phyloP scores from a whole-genome alignment of 2,329 filamentous ascomycete genomes.

The Lecanicillium sp. region DNA sequence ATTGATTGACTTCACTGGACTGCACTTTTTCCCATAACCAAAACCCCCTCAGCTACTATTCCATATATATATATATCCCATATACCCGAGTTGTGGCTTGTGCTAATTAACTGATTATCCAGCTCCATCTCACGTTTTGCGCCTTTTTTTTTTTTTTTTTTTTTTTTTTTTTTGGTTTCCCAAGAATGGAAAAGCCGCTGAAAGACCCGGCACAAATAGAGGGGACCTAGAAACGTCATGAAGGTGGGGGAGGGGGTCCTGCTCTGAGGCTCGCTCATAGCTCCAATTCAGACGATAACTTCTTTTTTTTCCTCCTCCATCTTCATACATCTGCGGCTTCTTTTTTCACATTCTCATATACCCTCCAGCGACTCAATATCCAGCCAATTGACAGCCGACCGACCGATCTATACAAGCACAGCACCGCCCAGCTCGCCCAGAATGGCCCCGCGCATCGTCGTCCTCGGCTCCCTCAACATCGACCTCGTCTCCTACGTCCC shows the following conservation, averaged over 20 bases:
- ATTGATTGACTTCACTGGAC: too few species aligned
- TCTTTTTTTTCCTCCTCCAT: background rate
- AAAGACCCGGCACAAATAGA: background rate
- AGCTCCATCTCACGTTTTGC: too few species aligned
- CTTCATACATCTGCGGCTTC: background rate
- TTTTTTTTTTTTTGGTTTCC: background rate
- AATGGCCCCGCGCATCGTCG: conserved; percentile 54
- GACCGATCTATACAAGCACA: background rate
- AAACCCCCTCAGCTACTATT: too few species aligned
- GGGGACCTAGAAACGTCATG: background rate
- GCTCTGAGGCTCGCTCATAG: background rate
- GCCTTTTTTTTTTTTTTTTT: background rate
- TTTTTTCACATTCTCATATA: background rate
- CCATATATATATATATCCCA: too few species aligned
- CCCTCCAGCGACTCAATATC: background rate
- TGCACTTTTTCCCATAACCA: too few species aligned
- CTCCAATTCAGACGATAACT: background rate
- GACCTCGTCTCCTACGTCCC: conserved; percentile 86
- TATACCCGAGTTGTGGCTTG: too few species aligned
- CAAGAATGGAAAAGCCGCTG: too few species aligned
- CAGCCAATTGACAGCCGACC: background rate
- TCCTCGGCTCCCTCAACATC: conserved; percentile 90
- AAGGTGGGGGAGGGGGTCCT: conserved; percentile 1
- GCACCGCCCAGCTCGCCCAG: conserved; percentile 16
- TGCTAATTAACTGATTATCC: too few species aligned